Conservation (phyloP, 2,329 filamentous ascomycete genomes). For the Colletotrichum plurivorum region DNA sequence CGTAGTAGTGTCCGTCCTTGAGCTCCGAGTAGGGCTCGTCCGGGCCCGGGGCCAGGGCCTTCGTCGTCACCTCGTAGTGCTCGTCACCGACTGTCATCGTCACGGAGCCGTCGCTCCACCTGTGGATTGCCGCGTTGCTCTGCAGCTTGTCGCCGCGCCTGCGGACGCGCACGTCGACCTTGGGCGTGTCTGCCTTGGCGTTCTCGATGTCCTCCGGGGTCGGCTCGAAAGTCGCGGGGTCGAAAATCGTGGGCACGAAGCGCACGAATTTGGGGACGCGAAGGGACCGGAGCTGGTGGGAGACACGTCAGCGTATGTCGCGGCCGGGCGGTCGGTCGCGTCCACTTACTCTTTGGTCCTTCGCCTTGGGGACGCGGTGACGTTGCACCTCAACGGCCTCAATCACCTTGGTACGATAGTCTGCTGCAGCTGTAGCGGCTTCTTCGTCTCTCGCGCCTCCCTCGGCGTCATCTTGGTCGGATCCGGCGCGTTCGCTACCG, state of each 20-base stretch:
- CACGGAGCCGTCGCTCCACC: slow-evolving; percentile 85
- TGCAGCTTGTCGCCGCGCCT: slow-evolving; percentile 77
- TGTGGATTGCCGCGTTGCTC: slow-evolving; percentile 81
- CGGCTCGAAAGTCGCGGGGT: slow-evolving; percentile 75
- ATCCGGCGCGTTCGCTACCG: slow-evolving; percentile 73
- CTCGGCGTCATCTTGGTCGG: slow-evolving; percentile 63
- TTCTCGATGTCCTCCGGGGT: slow-evolving; percentile 68
- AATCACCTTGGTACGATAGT: slow-evolving; percentile 67
- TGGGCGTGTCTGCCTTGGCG: slow-evolving; percentile 67
- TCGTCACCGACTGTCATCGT: slow-evolving; percentile 82
- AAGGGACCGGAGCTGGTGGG: slow-evolving; percentile 74
- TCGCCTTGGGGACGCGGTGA: slow-evolving; percentile 79
- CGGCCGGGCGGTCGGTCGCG: neutral
- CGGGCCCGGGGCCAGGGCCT: slow-evolving; percentile 74
- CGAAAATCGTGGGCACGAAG: slow-evolving; percentile 77
- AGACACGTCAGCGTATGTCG: slow-evolving; percentile 8
- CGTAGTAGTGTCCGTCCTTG: slow-evolving; percentile 82
- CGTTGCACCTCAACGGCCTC: slow-evolving; percentile 76
- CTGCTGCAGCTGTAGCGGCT: slow-evolving; percentile 45
- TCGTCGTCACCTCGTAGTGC: slow-evolving; percentile 82
- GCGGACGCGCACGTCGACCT: slow-evolving; percentile 78
- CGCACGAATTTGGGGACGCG: slow-evolving; percentile 81
- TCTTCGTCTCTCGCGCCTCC: slow-evolving; percentile 62
- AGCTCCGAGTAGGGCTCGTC: slow-evolving; percentile 74
- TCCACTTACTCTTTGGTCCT: slow-evolving; percentile 75